phyloP scores from a whole-genome alignment of 345 rosid species.

The Nephelium lappaceum region DNA sequence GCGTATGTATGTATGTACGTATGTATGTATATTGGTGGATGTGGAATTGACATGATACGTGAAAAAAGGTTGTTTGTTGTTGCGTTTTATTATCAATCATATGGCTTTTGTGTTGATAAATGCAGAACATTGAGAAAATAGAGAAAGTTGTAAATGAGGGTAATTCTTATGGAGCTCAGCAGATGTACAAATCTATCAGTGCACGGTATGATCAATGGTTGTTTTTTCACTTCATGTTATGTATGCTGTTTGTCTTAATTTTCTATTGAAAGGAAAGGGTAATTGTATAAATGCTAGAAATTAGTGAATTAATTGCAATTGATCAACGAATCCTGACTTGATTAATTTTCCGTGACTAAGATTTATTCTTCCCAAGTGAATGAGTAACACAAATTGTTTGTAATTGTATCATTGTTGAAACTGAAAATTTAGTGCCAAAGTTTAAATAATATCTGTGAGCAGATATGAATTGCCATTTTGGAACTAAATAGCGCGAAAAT shows the following conservation, averaged over 20 bases:
- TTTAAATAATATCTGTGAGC: neutral
- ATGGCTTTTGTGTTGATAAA: neutral
- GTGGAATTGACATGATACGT: neutral
- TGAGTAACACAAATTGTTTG: neutral
- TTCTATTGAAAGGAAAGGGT: neutral
- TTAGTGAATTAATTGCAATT: neutral
- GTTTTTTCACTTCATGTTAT: neutral
- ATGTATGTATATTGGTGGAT: neutral
- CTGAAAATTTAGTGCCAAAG: neutral
- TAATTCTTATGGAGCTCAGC: constrained; percentile 91
- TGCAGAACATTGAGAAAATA: constrained; percentile 81
- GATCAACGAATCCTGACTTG: neutral
- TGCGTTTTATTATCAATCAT: neutral
- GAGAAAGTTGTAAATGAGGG: constrained; percentile 73
- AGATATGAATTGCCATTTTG: neutral
- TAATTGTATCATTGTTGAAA: neutral
- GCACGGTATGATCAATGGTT: constrained; percentile 55
- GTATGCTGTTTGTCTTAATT: neutral
- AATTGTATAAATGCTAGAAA: neutral
- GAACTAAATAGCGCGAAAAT: neutral
- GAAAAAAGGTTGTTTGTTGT: neutral
- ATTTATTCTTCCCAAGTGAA: too few relatives aligned
- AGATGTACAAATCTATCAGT: constrained; percentile 93
- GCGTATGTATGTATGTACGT: neutral
- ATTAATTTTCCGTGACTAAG: neutral